A percentile compares a stretch with the other conserved stretches of the same genome.
These are phyloP conservation scores for Heterobasidion annosum DNA, from an alignment of 1,284 basidiomycete genomes.

Conservation along the genomic window DNA sequence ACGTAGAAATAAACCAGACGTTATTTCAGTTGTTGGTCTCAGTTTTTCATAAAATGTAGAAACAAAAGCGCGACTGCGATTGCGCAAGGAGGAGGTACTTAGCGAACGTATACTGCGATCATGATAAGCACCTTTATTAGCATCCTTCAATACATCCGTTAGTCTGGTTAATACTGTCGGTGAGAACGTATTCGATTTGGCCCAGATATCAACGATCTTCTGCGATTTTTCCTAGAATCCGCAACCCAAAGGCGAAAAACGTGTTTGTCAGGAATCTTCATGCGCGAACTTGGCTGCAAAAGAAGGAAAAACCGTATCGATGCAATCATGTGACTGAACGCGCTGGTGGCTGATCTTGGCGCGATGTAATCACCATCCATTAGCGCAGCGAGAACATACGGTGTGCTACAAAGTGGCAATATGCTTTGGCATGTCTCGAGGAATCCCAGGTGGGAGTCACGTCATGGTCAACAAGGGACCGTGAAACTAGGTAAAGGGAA, in stretches of 20 bases:
- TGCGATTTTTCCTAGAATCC: slow-evolving; percentile 80
- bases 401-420: neutral
- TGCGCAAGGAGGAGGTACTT: slow-evolving; percentile 66
- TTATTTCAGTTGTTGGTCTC: slow-evolving; percentile 62
- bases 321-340: slow-evolving; percentile 16
- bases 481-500: neutral
- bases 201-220: slow-evolving; percentile 95
- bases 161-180: slow-evolving; percentile 58
- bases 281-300: slow-evolving; percentile 13
- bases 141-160: slow-evolving; percentile 51
- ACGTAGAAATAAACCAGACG: slow-evolving; percentile 47
- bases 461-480: too few species aligned
- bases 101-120: slow-evolving; percentile 55
- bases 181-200: slow-evolving; percentile 81
- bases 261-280: slow-evolving; percentile 28
- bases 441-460: too few species aligned
- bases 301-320: slow-evolving; percentile 16
- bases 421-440: too few species aligned
- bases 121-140: slow-evolving; percentile 60
- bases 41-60: slow-evolving; percentile 28
- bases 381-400: slow-evolving; percentile 6
- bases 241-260: slow-evolving; percentile 21
- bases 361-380: slow-evolving; percentile 6
- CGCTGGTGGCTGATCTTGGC: slow-evolving; percentile 9
- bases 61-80: slow-evolving; percentile 42